Evolutionary conservation across 2,329 filamentous ascomycete species (phyloP), one percentile per base, ranked within the genome.

Genomic region (Botrytis squamosa): DNA sequence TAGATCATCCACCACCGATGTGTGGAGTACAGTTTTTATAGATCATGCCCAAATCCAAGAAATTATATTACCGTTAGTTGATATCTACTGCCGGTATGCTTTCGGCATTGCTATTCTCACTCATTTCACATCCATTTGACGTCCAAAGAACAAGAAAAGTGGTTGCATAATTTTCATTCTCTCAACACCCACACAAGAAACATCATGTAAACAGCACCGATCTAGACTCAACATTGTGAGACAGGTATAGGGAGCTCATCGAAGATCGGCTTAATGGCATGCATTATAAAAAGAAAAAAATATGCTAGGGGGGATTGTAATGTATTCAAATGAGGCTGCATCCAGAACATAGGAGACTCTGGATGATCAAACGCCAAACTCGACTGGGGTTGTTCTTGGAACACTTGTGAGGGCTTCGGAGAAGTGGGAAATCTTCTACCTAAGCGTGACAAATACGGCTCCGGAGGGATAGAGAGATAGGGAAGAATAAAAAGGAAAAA

Each of bases 381-480:
- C 36, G 62, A 72, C 20, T 25, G n/a, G 38, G 46, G 18, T 75
- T 75, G 49, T 74, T 79, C 77, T 77, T 72, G 77, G 75, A 78
- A 77, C 77, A 78, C 76, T 78, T 79, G 73, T 75, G 75, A 78
- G 77, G 77, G 77, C 76, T 73, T 77, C 72, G 75, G 77, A 76
- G 75, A 77, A 78, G 78, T 75, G 77, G 66, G 75, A 70, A 73
- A 72, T 52, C 75, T 77, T 78, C 75, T 75, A 73, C 77, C 77
- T 74, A 77, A 77, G 77, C 76, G 75, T 79, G 77, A 78, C 77
- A 78, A 78, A 76, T 77, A 78, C 75, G 77, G 77, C 76, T 78
- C 77, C 76, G 46, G 59, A 36, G 46, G 29, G 6, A 22, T 25
- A 42, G 20, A 46, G 22, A 38, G 57, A 65, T 52, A 9, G 49